Evolutionary conservation across 2,329 filamentous ascomycete species (phyloP), one percentile per base, ranked within the genome.

Genomic region (Beauveria caledonica): DNA sequence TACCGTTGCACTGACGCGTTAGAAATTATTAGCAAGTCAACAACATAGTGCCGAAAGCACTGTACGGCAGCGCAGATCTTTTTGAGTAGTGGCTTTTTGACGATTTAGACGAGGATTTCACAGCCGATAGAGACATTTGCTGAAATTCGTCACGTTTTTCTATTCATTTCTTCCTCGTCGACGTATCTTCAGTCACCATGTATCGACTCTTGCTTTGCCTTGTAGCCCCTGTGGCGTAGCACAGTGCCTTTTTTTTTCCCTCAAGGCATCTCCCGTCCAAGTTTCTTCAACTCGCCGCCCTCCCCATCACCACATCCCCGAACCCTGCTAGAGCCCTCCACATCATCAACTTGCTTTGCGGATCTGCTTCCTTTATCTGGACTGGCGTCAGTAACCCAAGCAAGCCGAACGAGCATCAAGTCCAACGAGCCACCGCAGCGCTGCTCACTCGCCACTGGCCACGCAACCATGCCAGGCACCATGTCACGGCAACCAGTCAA

Each of bases 291-390:
- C 33, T 15, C 33, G 13, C 33, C 11, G 33, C 13, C 11, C 45
- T 44, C 23, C 13, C 46, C 56, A 44, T 42, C 46, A 51, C 36
- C 56, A 29, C 46, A 23, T 58, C 56, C 45, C 56, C 56, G 56
- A 58, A 51, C 45, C 55, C 55, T 58, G 55, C 55, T 49, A 51
- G 46, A 58, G 36, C 56, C 56, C 33, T 51, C 56, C 56, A 58
- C 56, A 42, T 58, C 46, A 58, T 58, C 56, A 33, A 13, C 56
- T 36, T 36, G 33, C 33, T 33, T 11, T 50, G 36, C 56, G 56
- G 46, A 51, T 58, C 56, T 29, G n/a, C 23, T 39, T 48, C 29
- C 56, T 48, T 45, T 19, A 51, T 58, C 36, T 15, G 46, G 45
- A 33, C 33, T 58, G 46, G 46, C 46, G 56, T 50, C 46, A 44